phyloP scores from a whole-genome alignment of 257 asterid species.

The Lycium barbarum region DNA sequence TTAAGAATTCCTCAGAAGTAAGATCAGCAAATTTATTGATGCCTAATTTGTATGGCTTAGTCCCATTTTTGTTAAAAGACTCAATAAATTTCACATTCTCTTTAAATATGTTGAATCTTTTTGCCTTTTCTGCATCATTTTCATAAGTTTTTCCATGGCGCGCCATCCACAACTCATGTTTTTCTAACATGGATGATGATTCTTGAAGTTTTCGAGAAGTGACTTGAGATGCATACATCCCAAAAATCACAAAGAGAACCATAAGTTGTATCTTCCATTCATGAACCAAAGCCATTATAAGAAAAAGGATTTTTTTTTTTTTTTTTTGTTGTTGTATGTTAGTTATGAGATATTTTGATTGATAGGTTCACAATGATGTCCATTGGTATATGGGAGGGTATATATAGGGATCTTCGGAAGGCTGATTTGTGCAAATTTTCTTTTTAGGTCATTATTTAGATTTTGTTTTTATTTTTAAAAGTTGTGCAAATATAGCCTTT shows the following conservation, averaged over 20 bases:
- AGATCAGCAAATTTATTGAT: constrained; percentile 31
- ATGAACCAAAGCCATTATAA: not conserved
- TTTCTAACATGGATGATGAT: too few relatives aligned
- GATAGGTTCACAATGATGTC: not conserved
- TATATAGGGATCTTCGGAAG: not conserved
- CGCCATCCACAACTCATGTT: too few relatives aligned
- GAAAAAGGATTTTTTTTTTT: not conserved
- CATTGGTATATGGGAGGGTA: not conserved
- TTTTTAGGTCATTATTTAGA: not conserved
- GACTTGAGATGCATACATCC: too few relatives aligned
- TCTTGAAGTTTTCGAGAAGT: too few relatives aligned
- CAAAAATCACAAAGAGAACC: not conserved
- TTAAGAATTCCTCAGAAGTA: constrained; percentile 25
- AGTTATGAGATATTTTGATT: not conserved
- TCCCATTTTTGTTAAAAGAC: not conserved
- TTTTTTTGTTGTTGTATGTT: not conserved
- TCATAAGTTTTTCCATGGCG: too few relatives aligned
- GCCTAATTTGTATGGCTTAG: constrained; percentile 15
- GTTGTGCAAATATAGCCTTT: not conserved
- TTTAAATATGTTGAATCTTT: too few relatives aligned
- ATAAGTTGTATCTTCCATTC: not conserved
- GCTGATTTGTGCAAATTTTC: not conserved
- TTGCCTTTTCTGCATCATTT: too few relatives aligned
- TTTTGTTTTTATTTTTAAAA: not conserved
- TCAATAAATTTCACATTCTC: too few relatives aligned